These are phyloP conservation scores for Talaromyces sp. DNA, from an alignment of 2,329 filamentous ascomycete genomes.

Conservation along the genomic window DNA sequence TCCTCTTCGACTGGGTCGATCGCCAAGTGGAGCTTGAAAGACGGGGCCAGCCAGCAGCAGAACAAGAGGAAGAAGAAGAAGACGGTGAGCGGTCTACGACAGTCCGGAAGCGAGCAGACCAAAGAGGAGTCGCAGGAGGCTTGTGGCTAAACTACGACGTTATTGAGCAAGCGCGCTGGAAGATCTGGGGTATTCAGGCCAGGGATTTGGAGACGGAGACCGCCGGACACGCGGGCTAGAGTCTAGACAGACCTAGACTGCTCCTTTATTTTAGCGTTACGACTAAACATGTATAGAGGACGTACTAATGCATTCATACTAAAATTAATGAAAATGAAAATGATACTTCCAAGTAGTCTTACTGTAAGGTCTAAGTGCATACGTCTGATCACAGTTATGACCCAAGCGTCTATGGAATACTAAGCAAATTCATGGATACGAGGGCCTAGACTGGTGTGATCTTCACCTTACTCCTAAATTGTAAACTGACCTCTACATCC, in stretches of 20 bases:
- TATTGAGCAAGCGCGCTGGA: slow-evolving; percentile 43
- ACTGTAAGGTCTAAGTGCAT: neutral
- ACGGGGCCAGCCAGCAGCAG: neutral
- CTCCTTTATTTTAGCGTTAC: neutral
- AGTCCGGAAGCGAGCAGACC: slow-evolving; percentile 29
- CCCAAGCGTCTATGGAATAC: neutral
- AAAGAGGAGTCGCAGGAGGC: slow-evolving; percentile 29
- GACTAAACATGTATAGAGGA: neutral
- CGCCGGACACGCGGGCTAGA: neutral
- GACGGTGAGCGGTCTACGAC: neutral
- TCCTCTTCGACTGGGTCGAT: slow-evolving; percentile 69
- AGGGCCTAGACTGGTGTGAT: neutral
- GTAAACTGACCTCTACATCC: neutral
- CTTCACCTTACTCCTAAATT: neutral
- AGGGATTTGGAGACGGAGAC: slow-evolving; percentile 22
- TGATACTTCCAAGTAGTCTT: no score
- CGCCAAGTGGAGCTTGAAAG: slow-evolving; percentile 23
- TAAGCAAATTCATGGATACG: neutral
- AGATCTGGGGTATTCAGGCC: slow-evolving; percentile 43
- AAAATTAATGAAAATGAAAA: neutral
- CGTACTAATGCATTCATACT: neutral
- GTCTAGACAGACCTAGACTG: neutral
- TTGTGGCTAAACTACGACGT: slow-evolving; percentile 42
- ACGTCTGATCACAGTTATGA: neutral
- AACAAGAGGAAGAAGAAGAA: slow-evolving; percentile 17